Evolutionary conservation across 1,284 basidiomycete species (phyloP), one percentile per base, ranked within the genome.

Genomic region (Ceratobasidium papillatum): DNA sequence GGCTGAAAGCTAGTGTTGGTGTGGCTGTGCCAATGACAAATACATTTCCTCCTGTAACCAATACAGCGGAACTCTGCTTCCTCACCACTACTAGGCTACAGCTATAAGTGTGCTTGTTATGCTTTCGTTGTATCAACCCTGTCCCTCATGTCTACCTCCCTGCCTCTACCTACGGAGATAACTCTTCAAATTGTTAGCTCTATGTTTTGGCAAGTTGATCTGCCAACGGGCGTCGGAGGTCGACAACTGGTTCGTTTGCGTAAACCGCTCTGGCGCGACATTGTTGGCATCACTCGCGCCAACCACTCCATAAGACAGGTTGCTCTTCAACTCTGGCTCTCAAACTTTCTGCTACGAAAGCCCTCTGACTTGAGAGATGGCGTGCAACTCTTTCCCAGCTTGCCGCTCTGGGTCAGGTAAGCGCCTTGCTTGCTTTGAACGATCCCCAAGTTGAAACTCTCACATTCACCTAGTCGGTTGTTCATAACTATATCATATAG

Each of bases 101-200:
- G 32, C 45, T 73, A 73, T 73, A 73, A 73, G 59, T 73, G 59
- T 62, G 56, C 58, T 73, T 59, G 59, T 47, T 51, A 62, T 63
- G 71, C 71, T 36, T 22, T 47, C 8, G 49, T 19, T 45, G 36
- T 12, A 49, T 41, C 58, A 34, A 43, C 47, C 45, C 71, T 49
- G 45, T 36, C 71, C 45, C 43, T 54, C 58, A 73, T 73, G 71
- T 47, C 71, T 52, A 14, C 45, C 47, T 36, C 32, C 45, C 51
- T 47, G 27, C 36, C 71, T 52, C 58, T 73, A 47, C 71, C 71
- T 36, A 34, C 71, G 22, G 71, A 73, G 71, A 73, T 73, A 51
- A 73, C 59, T 32, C 71, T 73, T 51, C 71, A 73, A 30, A 73
- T 73, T 14, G 47, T 63, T 19, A 43, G 71, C 22, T 52, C 19